Evolutionary conservation across 2,329 filamentous ascomycete species (phyloP), one percentile per base, ranked within the genome.

Genomic region (Neofusicoccum parvum): DNA sequence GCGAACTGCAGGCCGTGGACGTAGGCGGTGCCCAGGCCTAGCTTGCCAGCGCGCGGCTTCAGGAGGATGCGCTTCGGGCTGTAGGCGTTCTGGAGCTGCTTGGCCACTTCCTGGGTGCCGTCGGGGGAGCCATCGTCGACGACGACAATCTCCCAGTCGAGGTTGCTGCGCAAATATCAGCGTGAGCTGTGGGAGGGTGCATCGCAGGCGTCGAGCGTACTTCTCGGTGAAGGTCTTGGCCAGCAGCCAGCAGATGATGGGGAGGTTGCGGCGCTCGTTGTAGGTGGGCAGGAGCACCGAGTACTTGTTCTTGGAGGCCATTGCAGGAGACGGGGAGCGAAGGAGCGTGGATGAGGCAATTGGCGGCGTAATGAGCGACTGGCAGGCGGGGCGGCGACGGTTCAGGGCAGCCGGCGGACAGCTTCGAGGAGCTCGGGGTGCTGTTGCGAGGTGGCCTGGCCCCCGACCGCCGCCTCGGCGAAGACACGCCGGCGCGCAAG

Each of bases 81-180:
- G 86, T 96, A 99, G 74, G 89, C 90, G 77, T 91, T 90, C 77
- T 94, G 90, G 70, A 99, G 92, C 80, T 99, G 94, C 76, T 90
- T 85, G 68, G 94, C 95, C 72, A 99, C 87, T 68, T 91, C 88
- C 80, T 96, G 92, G 62, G 95, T 99, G 76, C 94, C 93, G 80
- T 99, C 95, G 70, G 95, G 95, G 65, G 92, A 97, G 81, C 91
- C 95, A 80, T 99, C 96, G 86, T 99, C 95, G 79, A 99, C 92
- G 78, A 99, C 95, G 78, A 99, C 90, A 78, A 99, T 86, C 83
- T 99, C 94, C 92, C 92, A 99, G 80, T 98, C 90, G 74, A 99
- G 87, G 59, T 95, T 91, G 76, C 94, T 97, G 70, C n/a, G 17
- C 59, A 66, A 59, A 1, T 58, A 41, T 66, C 41, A 54, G 67